Evolutionary conservation across 2,329 filamentous ascomycete genomes (phyloP).

Genomic region (Curvularia spicifera): DNA sequence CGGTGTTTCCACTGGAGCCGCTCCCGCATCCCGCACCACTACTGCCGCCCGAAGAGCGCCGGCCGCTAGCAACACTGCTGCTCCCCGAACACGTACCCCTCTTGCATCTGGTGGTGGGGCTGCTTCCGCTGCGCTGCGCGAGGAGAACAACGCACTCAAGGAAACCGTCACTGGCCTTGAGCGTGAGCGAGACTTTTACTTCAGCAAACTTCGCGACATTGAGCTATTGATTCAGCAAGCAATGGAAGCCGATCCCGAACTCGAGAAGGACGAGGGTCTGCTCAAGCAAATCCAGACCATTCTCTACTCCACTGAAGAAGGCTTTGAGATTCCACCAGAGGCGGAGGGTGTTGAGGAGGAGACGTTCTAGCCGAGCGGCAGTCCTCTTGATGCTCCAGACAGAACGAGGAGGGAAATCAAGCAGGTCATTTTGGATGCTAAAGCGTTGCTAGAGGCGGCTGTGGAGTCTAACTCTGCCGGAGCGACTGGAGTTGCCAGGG

Average conservation of each 20-base stretch:
- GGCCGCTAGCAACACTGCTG: conserved; percentile 49
- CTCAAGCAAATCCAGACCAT: conserved; percentile 97
- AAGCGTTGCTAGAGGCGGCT: conserved; percentile 13
- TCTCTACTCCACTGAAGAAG: conserved; percentile 89
- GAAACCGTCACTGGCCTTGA: conserved; percentile 95
- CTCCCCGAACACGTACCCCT: conserved; percentile 51
- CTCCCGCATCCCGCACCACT: conserved; percentile 58
- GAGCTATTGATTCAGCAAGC: conserved; percentile 93
- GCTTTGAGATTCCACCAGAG: conserved; percentile 87
- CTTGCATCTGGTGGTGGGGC: conserved; percentile 57
- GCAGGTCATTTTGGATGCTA: conserved; percentile 12
- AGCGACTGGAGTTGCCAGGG: neutral
- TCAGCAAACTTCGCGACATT: conserved; percentile 97
- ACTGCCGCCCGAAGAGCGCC: conserved; percentile 57
- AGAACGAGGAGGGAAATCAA: conserved; percentile 3
- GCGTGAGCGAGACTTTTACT: conserved; percentile 98
- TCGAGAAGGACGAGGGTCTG: conserved; percentile 92
- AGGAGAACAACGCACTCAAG: conserved; percentile 88
- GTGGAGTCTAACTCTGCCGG: neutral
- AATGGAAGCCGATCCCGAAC: conserved; percentile 87
- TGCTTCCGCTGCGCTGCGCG: conserved; percentile 73
- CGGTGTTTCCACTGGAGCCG: conserved; percentile 58
- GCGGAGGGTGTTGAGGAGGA: conserved; percentile 78
- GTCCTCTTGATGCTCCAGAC: conserved; percentile 7
- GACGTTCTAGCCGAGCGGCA: conserved; percentile 43